These are phyloP conservation scores for Salvia miltiorrhiza DNA, from an alignment of 257 asterid species.

Conservation along the genomic window DNA sequence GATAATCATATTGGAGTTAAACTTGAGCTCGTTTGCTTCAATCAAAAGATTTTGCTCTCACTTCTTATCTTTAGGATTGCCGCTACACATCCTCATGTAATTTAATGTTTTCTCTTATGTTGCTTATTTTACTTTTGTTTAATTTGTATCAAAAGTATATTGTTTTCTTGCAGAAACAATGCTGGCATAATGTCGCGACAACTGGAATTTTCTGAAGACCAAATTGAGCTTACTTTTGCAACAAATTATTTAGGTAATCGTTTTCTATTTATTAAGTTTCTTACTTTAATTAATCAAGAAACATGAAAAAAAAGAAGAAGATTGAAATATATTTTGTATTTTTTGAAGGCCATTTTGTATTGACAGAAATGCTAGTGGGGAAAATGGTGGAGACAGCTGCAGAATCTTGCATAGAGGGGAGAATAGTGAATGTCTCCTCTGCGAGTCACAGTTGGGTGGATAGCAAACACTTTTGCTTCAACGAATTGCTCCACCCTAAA, in stretches of 20 bases:
- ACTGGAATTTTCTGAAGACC: slow-evolving; percentile 87
- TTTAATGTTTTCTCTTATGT: no score
- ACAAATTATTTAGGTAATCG: slow-evolving; percentile 73
- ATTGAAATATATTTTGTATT: neutral
- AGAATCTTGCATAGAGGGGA: slow-evolving; percentile 61
- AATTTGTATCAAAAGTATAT: neutral
- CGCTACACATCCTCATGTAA: slow-evolving; percentile 89
- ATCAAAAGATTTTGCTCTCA: slow-evolving; percentile 73
- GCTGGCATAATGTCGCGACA: slow-evolving; percentile 93
- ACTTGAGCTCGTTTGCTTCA: slow-evolving; percentile 79
- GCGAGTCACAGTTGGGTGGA: slow-evolving; percentile 80
- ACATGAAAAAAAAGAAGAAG: neutral
- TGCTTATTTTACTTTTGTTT: neutral
- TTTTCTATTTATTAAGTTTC: neutral
- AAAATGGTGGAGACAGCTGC: slow-evolving; percentile 82
- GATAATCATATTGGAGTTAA: slow-evolving; percentile 62
- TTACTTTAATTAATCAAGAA: neutral
- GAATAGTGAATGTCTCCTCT: slow-evolving; percentile 87
- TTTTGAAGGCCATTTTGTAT: slow-evolving; percentile 72
- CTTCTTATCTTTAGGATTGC: slow-evolving; percentile 69
- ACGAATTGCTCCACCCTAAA: slow-evolving; percentile 58
- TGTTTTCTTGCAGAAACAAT: slow-evolving; percentile 69
- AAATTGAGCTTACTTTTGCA: slow-evolving; percentile 93
- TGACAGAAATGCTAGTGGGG: slow-evolving; percentile 77
- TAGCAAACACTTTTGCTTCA: slow-evolving; percentile 47